Conservation (phyloP, 345 rosid genomes). For the Alliaria petiolata region DNA sequence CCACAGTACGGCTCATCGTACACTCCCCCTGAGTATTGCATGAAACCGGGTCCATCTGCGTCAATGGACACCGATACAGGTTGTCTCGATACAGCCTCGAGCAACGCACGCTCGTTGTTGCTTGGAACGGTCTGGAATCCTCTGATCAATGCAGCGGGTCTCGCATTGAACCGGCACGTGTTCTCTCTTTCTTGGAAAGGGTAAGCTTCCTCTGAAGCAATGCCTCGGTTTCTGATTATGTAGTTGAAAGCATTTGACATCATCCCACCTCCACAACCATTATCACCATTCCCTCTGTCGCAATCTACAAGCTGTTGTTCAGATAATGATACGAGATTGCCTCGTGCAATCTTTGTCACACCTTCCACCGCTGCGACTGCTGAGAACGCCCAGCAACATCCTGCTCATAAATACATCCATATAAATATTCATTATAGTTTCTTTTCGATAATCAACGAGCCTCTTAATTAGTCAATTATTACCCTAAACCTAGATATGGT, state of each 20-base stretch:
- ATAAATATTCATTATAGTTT: not conserved
- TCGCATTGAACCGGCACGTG: not conserved
- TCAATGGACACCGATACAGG: slow-evolving; percentile 53
- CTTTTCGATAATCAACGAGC: not conserved
- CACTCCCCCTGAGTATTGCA: slow-evolving; percentile 41
- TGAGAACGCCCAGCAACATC: slow-evolving; percentile 67
- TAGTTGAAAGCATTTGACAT: slow-evolving; percentile 54
- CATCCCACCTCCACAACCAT: slow-evolving; percentile 54
- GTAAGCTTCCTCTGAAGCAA: slow-evolving; percentile 45
- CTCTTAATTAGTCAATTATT: not conserved
- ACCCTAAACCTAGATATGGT: not conserved
- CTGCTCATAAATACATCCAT: slow-evolving; percentile 5
- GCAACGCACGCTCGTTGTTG: slow-evolving; percentile 43
- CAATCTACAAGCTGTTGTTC: slow-evolving; percentile 58
- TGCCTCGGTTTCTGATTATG: slow-evolving; percentile 37
- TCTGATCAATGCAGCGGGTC: slow-evolving; percentile 34
- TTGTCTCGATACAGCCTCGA: slow-evolving; percentile 50
- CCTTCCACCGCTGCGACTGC: slow-evolving; percentile 63
- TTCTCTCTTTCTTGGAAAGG: slow-evolving; percentile 38
- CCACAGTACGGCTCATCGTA: slow-evolving; percentile 41
- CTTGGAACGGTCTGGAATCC: slow-evolving; percentile 46
- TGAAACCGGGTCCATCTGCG: slow-evolving; percentile 27
- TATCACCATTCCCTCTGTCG: slow-evolving; percentile 21
- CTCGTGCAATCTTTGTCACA: slow-evolving; percentile 34
- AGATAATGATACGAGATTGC: slow-evolving; percentile 40